Conservation (phyloP, 2,329 filamentous ascomycete genomes). For the Aspergillus terreus region DNA sequence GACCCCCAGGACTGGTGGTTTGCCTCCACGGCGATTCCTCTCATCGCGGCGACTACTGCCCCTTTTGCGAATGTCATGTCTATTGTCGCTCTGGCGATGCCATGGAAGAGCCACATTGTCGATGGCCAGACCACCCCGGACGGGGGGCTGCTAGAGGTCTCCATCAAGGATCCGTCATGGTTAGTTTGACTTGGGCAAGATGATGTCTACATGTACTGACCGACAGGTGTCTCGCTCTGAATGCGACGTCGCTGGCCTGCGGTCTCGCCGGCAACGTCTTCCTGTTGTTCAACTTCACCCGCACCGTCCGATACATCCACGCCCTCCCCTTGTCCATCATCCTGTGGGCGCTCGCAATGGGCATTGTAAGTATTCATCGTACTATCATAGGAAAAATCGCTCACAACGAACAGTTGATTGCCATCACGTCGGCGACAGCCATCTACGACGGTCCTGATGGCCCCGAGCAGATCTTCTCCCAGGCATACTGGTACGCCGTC, state of each 20-base stretch:
- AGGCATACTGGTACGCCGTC: conserved; percentile 84
- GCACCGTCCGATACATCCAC: conserved; percentile 71
- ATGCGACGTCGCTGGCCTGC: conserved; percentile 71
- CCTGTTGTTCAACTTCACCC: conserved; percentile 82
- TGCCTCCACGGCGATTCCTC: conserved; percentile 58
- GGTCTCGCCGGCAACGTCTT: conserved; percentile 77
- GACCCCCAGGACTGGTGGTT: conserved; percentile 48
- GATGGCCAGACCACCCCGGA: conserved; percentile 47
- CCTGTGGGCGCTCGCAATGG: conserved; percentile 67
- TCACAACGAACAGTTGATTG: conserved; percentile 50
- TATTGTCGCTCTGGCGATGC: conserved; percentile 77
- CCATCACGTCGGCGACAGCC: conserved; percentile 64
- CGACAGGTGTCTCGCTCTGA: conserved; percentile 66
- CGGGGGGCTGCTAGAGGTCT: conserved; percentile 47
- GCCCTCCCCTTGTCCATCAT: conserved; percentile 80
- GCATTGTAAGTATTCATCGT: conserved; percentile 45
- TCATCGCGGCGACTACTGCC: conserved; percentile 79
- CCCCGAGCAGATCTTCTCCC: conserved; percentile 60
- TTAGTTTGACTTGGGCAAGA: conserved; percentile 29
- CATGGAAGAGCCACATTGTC: conserved; percentile 62
- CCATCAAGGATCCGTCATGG: conserved; percentile 68
- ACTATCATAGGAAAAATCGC: not conserved
- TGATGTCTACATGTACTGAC: no score
- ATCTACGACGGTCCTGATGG: conserved; percentile 52
- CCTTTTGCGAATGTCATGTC: conserved; percentile 85